Base-by-base conservation (phyloP, 2,329 filamentous ascomycete genomes). In the Stagonosporopsis cucurbitacearum region DNA sequence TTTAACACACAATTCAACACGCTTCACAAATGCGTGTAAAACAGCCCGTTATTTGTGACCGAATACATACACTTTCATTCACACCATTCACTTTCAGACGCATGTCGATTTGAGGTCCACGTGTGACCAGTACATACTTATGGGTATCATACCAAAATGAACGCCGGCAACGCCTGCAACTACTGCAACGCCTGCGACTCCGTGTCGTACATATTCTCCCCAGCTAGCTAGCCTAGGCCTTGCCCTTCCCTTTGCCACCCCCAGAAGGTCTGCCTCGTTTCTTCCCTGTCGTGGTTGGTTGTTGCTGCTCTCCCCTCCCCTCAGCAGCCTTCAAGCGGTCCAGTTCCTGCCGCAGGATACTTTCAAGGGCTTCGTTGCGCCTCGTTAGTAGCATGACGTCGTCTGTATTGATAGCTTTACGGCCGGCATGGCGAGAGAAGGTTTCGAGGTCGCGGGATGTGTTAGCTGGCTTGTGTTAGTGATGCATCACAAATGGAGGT, bases 361-460 rank as follows among this genome's bases (percentile, higher is more conserved):
- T 82, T 64, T 93, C 87, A 19, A 99, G 77, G 17, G 92, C 92
- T 53, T 93, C 90, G 67, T 98, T 99, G 56, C 94, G 87, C 58
- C 95, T 82, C 23, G 91, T 88, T 26, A 99, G 84, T 7, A 99
- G 84, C 67, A 98, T 79, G 12, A 98, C 93, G 72, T 99, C 95
- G 47, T 93, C 89, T 0, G 89, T 89, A 33, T 88, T 91, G 63
- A 99, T 84, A 0, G 88, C 93, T 2, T 85, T 86, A 23, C 94
- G 85, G 1, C 90, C 89, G 11, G 91, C 94, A 76, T 99, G 95
- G 48, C 86, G 87, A 8, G 71, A 64, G 58, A 76, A 76, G 67
- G 81, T 80, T 66, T 90, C 87, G 17, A 90, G 77, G 70, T 90
- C 88, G 52, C 80, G 78, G 22, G 84, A 68, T 12, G 72, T 70